Evolutionary conservation across 1,284 basidiomycete species (phyloP).

Genomic region (Ustilago crameri): DNA sequence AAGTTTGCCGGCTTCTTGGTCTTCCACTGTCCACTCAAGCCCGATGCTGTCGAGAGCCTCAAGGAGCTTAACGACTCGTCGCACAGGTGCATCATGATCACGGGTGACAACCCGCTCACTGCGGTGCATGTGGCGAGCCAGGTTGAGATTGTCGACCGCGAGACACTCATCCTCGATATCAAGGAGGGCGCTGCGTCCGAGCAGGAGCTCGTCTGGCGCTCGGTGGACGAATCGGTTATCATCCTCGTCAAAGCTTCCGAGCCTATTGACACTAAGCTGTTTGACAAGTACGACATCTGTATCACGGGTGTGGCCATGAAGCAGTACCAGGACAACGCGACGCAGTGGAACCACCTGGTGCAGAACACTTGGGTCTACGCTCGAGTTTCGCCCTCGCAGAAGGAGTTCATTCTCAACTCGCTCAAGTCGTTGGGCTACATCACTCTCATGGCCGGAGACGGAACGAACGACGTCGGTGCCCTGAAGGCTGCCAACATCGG

Average conservation of each 20-base stretch:
- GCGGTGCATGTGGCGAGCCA: conserved; percentile 65
- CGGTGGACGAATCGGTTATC: conserved; percentile 57
- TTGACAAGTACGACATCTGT: conserved; percentile 67
- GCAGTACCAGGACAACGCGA: conserved; percentile 55
- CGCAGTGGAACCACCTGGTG: conserved; percentile 59
- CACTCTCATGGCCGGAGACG: conserved; percentile 68
- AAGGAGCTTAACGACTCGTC: conserved; percentile 66
- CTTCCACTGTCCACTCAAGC: conserved; percentile 68
- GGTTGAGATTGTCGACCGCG: conserved; percentile 67
- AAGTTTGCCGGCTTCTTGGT: conserved; percentile 67
- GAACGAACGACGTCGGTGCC: conserved; percentile 67
- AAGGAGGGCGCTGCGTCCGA: conserved; percentile 56
- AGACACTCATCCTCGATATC: conserved; percentile 63
- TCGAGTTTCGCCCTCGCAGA: conserved; percentile 66
- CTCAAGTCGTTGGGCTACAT: conserved; percentile 65
- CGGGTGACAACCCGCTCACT: conserved; percentile 68
- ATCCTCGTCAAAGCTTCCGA: conserved; percentile 56
- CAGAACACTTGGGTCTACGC: conserved; percentile 67
- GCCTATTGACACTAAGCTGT: conserved; percentile 60
- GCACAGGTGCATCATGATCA: conserved; percentile 68
- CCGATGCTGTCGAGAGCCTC: conserved; percentile 61
- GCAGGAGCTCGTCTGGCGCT: conserved; percentile 61
- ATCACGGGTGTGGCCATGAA: conserved; percentile 66
- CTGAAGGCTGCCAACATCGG: conserved; percentile 68
- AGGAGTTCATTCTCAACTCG: conserved; percentile 66